Evolutionary conservation across 176 grass and related monocot genomes (phyloP).

Genomic region (Avena eriantha): DNA sequence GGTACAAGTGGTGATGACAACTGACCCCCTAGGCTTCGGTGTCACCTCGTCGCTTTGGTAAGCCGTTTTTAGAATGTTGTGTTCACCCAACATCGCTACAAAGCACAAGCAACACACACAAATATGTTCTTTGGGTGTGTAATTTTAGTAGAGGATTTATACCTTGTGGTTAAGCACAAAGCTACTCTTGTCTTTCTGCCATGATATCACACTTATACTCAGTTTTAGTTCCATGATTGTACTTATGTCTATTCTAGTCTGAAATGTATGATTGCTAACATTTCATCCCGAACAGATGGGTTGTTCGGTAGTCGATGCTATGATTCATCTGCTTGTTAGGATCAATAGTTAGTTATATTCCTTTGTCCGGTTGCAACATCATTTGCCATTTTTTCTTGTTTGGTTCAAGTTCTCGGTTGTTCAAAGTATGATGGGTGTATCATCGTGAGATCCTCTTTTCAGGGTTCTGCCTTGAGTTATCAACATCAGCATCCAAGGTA

Average conservation of each 20-base stretch:
- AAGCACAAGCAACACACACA: too few relatives aligned
- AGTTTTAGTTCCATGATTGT: conserved; percentile 48
- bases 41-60: too few relatives aligned
- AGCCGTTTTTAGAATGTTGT: too few relatives aligned
- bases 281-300: neutral
- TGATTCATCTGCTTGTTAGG: neutral
- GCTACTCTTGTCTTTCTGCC: conserved; percentile 21
- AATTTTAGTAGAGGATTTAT: too few relatives aligned
- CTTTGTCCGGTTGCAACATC: neutral
- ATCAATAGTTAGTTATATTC: neutral
- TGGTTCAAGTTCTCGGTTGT: conserved; percentile 7
- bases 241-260: conserved; percentile 35
- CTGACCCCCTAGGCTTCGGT: too few relatives aligned
- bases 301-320: neutral
- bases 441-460: neutral
- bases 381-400: neutral
- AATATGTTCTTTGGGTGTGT: too few relatives aligned
- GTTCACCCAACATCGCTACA: too few relatives aligned
- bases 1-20: too few relatives aligned
- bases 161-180: conserved; percentile 36
- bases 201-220: conserved; percentile 38
- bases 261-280: conserved; percentile 24
- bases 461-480: neutral
- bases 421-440: neutral
- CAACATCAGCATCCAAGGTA: neutral